Evolutionary conservation across 257 asterid genomes (phyloP).

Genomic region (Scutellaria minor): DNA sequence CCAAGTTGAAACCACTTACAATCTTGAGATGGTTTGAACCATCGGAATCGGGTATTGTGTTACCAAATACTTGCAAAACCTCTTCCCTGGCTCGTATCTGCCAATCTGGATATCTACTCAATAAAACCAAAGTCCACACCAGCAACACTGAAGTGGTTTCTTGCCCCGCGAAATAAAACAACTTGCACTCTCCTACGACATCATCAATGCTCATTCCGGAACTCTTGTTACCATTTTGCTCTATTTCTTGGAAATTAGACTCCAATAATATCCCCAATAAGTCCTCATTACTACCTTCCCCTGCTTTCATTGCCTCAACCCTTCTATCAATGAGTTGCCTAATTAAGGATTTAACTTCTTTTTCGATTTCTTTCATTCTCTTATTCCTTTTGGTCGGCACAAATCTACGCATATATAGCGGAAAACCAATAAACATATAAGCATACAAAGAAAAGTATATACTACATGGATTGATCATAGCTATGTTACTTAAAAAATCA

Average conservation of each 20-base stretch:
- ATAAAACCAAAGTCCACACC: conserved; percentile 52
- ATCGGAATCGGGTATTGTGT: conserved; percentile 34
- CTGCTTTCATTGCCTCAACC: conserved; percentile 40
- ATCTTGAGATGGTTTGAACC: conserved; percentile 49
- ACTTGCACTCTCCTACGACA: conserved; percentile 53
- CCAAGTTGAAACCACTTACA: conserved; percentile 38
- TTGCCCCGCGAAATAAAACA: conserved; percentile 58
- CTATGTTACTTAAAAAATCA: not conserved
- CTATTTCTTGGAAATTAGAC: conserved; percentile 40
- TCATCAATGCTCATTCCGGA: conserved; percentile 45
- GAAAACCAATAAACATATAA: not conserved
- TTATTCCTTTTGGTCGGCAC: conserved; percentile 46
- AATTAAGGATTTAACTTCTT: conserved; percentile 34
- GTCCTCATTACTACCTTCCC: conserved; percentile 39
- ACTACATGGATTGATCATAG: not conserved
- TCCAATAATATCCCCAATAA: conserved; percentile 41
- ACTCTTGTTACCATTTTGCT: conserved; percentile 36
- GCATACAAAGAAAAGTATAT: too few species aligned
- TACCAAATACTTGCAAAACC: conserved; percentile 43
- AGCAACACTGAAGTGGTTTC: conserved; percentile 51
- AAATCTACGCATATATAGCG: conserved; percentile 36
- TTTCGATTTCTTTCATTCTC: conserved; percentile 45
- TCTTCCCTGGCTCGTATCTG: conserved; percentile 54
- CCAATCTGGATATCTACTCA: conserved; percentile 51
- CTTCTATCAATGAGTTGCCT: conserved; percentile 40